Conservation (phyloP, 306 rosid species). For the Corylus americana region DNA sequence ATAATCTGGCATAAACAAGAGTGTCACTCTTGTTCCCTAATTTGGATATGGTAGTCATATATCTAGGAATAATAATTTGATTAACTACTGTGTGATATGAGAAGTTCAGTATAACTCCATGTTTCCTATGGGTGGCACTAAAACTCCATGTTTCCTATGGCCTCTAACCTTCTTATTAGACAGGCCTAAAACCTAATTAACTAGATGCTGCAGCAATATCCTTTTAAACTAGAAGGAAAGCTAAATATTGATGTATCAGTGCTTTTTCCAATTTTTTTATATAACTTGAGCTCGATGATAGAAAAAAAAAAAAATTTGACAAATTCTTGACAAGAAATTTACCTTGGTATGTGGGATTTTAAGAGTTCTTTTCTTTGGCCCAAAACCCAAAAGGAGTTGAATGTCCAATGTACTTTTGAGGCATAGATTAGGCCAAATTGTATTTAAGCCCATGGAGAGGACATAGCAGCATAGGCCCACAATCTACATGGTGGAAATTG, state of each 20-base stretch:
- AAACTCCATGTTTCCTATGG: background rate
- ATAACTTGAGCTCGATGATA: background rate
- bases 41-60: background rate
- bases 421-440: too few relatives aligned
- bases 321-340: background rate
- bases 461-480: too few relatives aligned
- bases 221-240: background rate
- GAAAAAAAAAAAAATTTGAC: background rate
- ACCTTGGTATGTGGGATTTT: background rate
- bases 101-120: background rate
- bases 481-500: too few relatives aligned
- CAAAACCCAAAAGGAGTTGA: background rate
- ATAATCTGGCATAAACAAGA: background rate
- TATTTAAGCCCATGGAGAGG: too few relatives aligned
- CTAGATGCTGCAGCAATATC: background rate
- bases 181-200: background rate
- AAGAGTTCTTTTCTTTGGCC: background rate
- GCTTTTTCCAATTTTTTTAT: background rate
- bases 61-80: background rate
- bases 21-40: background rate
- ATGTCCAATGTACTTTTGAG: too few relatives aligned
- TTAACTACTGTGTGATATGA: background rate
- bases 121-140: background rate
- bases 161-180: too few relatives aligned
- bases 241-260: background rate